A percentile compares a stretch with the other conserved stretches of the same genome.
phyloP scores from a whole-genome alignment of 495 filamentous ascomycete species.

The Penicillium steckii region DNA sequence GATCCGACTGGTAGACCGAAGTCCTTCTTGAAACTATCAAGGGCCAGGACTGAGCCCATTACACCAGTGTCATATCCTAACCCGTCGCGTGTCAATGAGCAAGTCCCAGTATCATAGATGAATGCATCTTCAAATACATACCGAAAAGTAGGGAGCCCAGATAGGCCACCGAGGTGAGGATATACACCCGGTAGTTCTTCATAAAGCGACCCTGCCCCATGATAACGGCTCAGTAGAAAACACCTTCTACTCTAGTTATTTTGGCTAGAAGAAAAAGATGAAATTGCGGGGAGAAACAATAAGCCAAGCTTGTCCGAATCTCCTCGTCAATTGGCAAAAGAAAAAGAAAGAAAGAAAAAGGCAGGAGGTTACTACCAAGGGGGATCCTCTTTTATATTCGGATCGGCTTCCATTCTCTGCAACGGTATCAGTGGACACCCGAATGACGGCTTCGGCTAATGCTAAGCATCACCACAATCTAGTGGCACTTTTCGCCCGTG shows the following conservation, averaged over 20 bases:
- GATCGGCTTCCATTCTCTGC: not conserved
- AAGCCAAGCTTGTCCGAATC: not conserved
- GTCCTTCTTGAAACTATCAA: constrained; percentile 55
- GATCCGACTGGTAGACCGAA: constrained; percentile 42
- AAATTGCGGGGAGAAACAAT: not conserved
- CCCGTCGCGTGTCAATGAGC: not conserved
- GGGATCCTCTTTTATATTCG: constrained; percentile 18
- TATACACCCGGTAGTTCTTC: constrained; percentile 54
- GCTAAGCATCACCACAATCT: constrained; percentile 7
- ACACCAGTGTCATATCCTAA: constrained; percentile 58
- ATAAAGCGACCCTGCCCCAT: constrained; percentile 31
- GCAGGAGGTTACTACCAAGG: not conserved
- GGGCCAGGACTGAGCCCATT: constrained; percentile 55
- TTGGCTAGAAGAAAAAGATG: not conserved
- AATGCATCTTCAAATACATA: constrained; percentile 12
- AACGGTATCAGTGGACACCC: constrained; percentile 6
- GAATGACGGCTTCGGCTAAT: constrained; percentile 5
- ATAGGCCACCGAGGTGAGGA: constrained; percentile 54
- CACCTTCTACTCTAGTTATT: not conserved
- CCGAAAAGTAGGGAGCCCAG: constrained; percentile 54
- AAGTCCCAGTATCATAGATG: not conserved
- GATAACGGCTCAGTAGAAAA: constrained; percentile 4
- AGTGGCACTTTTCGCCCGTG: constrained; percentile 4
- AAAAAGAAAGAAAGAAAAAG: not conserved
- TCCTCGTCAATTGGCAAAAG: not conserved